Evolutionary conservation across 1,139 yeast species (phyloP), one percentile per base, ranked within the genome.

Genomic region (Yamadazyma oceani): DNA sequence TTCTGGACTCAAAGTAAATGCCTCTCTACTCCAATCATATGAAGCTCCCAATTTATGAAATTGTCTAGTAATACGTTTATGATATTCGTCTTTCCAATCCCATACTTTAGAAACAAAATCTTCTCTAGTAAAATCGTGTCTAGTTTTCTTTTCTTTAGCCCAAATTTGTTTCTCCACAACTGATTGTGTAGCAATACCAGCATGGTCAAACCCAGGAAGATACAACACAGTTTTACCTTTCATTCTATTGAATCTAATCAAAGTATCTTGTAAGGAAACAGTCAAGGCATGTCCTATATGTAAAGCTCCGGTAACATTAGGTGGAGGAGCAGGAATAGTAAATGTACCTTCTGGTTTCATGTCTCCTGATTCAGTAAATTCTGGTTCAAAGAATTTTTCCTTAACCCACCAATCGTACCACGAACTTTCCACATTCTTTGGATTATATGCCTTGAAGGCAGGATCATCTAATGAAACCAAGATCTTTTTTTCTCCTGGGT

Each of bases 271-370:
- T 58, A 92, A 85, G 32, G 97, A 75, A 46, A 90, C 88, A 15
- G 98, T 94, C 61, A 92, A 78, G 22, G 97, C 98, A 64, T 94
- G 98, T 54, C 99, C 99, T 62, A 92, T 94, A 64, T 92, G 99
- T 53, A 92, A 77, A 37, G 97, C 97, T 69, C 99, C 98, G 33
- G 99, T 92, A 49, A 94, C 96, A 60, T 92, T 92, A 57, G 98
- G 98, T 46, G 99, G 99, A 34, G 98, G 98, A 17, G 96, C 95
- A 29, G 98, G 97, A 54, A 92, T 87, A 46, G 86, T 77, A 65
- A 92, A 92, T 17, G 73, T 61, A 49, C 97, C 97, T 58, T 82
- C 90, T 30, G 92, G 84, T 60, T 84, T 85, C 49, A 79, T 57
- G 38, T 82, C 68, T 34, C 97, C 97, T 51, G 82, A 81, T 40